Conservation (phyloP, 768 basidiomycete species). For the Stropharia rugosoannulata region DNA sequence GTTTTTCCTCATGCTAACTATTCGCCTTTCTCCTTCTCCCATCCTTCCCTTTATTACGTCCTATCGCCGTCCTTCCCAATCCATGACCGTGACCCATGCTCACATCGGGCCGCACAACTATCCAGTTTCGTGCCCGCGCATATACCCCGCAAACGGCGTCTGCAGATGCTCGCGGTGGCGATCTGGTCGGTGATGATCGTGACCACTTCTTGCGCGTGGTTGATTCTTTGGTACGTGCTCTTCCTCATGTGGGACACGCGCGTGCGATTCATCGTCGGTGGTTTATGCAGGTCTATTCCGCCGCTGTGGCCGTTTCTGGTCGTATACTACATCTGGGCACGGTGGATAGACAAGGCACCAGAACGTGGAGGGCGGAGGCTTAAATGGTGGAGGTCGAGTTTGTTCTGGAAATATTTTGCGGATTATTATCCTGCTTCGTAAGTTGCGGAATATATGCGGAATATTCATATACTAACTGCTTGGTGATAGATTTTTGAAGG, state of each 20-base stretch:
- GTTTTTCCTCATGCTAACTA: neutral
- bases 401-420: conserved; percentile 89
- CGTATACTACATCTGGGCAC: conserved; percentile 77
- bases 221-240: conserved; percentile 72
- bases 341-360: conserved; percentile 73
- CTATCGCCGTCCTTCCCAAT: no score
- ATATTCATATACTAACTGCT: conserved; percentile 24
- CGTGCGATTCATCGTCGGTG: neutral
- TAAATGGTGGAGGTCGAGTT: conserved; percentile 67
- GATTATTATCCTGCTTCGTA: conserved; percentile 90
- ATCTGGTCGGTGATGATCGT: conserved; percentile 84
- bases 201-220: conserved; percentile 62
- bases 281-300: conserved; percentile 70
- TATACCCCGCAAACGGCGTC: conserved; percentile 80
- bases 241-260: neutral
- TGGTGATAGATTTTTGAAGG: conserved; percentile 49
- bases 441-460: conserved; percentile 29
- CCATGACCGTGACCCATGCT: no score
- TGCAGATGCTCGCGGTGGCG: conserved; percentile 90
- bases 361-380: conserved; percentile 70
- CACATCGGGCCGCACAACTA: no score
- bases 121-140: conserved; percentile 80
- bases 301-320: conserved; percentile 83
- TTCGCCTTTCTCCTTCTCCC: neutral
- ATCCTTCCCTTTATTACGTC: neutral